Evolutionary conservation across 2,329 filamentous ascomycete species (phyloP).

Genomic region (Colletotrichum sp.): DNA sequence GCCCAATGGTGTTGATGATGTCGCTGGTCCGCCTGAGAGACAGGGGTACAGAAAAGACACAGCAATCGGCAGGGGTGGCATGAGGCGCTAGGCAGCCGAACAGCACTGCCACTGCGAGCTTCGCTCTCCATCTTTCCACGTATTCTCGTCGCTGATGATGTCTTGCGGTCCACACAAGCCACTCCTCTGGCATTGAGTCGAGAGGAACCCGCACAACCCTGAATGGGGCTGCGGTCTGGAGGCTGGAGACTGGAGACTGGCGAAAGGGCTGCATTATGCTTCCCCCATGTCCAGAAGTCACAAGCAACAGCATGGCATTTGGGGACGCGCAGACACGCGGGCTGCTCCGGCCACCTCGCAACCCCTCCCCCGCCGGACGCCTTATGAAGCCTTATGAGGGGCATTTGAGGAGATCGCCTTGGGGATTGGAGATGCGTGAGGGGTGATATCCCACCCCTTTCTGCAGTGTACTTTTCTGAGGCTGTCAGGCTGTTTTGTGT

Average conservation of each 20-base stretch:
- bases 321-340: neutral
- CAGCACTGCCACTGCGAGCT: slow-evolving; percentile 13
- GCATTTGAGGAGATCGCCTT: neutral
- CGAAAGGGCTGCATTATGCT: neutral
- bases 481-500: neutral
- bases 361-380: slow-evolving; percentile 4
- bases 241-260: neutral
- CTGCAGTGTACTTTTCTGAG: neutral
- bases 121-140: neutral
- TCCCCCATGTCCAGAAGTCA: neutral
- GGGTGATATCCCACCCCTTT: neutral
- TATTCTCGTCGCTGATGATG: neutral
- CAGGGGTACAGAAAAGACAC: neutral
- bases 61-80: neutral
- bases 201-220: neutral
- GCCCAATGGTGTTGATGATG: neutral
- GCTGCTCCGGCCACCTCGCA: neutral
- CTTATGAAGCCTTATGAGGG: neutral
- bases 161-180: neutral
- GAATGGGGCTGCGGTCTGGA: neutral
- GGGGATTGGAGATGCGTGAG: neutral
- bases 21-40: neutral
- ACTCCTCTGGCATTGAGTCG: neutral
- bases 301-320: neutral
- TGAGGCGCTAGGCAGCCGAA: slow-evolving; percentile 7